Conservation (phyloP, 305 asterid genomes). For the Vinca major region DNA sequence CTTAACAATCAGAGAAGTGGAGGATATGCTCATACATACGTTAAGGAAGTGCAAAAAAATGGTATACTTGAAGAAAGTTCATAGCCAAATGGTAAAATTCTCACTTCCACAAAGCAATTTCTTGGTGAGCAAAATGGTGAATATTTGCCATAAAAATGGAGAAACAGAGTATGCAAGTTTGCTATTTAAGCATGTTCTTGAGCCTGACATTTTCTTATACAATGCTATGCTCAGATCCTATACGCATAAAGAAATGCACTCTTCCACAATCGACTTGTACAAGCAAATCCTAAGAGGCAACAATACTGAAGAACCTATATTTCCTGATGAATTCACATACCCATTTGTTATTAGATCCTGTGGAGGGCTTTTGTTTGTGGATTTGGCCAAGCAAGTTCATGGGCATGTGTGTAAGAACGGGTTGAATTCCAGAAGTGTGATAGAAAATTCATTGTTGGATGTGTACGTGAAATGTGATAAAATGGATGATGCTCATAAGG, state of each 20-base stretch:
- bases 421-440: slow-evolving; percentile 27
- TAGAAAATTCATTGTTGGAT: slow-evolving; percentile 55
- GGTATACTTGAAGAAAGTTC: slow-evolving; percentile 43
- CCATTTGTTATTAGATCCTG: slow-evolving; percentile 73
- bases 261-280: slow-evolving; percentile 18
- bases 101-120: slow-evolving; percentile 60
- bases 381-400: slow-evolving; percentile 53
- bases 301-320: slow-evolving; percentile 20
- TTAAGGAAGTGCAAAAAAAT: slow-evolving; percentile 41
- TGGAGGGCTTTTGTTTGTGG: slow-evolving; percentile 36
- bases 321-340: slow-evolving; percentile 58
- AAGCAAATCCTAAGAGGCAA: slow-evolving; percentile 34
- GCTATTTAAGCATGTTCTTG: slow-evolving; percentile 45
- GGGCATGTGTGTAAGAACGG: slow-evolving; percentile 54
- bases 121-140: slow-evolving; percentile 26
- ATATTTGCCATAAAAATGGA: slow-evolving; percentile 25
- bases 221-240: slow-evolving; percentile 60
- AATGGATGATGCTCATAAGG: slow-evolving; percentile 35
- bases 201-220: slow-evolving; percentile 50
- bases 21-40: slow-evolving; percentile 46
- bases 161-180: slow-evolving; percentile 17
- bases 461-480: slow-evolving; percentile 62
- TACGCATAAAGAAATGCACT: slow-evolving; percentile 35
- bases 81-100: slow-evolving; percentile 56
- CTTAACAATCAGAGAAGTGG: slow-evolving; percentile 41